Percentiles rank a stretch among this genome's conserved stretches.
Conservation (phyloP, 441 rosid genomes). For the Metrosideros polymorpha region DNA sequence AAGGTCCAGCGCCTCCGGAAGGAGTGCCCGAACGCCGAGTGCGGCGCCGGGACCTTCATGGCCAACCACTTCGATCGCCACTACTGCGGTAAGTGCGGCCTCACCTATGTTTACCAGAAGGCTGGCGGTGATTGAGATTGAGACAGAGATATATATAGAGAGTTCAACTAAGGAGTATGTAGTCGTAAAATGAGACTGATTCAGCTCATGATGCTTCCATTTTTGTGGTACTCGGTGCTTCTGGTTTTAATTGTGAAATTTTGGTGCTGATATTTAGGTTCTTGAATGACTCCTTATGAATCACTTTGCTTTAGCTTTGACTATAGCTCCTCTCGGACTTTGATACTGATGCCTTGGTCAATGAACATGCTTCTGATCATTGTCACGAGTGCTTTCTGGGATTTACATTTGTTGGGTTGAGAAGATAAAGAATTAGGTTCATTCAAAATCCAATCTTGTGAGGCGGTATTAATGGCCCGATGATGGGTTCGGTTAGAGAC, state of each 20-base stretch:
- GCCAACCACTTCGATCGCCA: constrained; percentile 10
- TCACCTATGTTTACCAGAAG: constrained; percentile 4
- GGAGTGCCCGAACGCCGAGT: constrained; percentile 8
- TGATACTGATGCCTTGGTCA: neutral
- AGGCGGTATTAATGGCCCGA: neutral
- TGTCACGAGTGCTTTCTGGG: neutral
- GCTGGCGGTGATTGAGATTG: constrained; percentile 1
- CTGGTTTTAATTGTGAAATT: neutral
- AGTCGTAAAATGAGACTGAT: neutral
- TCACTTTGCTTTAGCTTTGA: neutral
- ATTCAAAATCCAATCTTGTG: neutral
- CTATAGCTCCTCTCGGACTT: neutral
- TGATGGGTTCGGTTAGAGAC: neutral
- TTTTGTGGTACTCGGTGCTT: neutral
- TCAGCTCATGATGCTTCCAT: neutral
- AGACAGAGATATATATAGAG: neutral
- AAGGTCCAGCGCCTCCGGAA: constrained; percentile 6
- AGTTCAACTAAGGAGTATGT: neutral
- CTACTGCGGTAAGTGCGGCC: constrained; percentile 7
- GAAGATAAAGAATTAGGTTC: neutral
- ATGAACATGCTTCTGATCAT: neutral
- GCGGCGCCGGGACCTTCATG: constrained; percentile 12
- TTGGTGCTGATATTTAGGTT: neutral
- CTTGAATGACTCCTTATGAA: neutral
- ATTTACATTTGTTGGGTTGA: neutral